Evolutionary conservation across 139 green algal species (phyloP).

Genomic region (Bryopsis sp.): DNA sequence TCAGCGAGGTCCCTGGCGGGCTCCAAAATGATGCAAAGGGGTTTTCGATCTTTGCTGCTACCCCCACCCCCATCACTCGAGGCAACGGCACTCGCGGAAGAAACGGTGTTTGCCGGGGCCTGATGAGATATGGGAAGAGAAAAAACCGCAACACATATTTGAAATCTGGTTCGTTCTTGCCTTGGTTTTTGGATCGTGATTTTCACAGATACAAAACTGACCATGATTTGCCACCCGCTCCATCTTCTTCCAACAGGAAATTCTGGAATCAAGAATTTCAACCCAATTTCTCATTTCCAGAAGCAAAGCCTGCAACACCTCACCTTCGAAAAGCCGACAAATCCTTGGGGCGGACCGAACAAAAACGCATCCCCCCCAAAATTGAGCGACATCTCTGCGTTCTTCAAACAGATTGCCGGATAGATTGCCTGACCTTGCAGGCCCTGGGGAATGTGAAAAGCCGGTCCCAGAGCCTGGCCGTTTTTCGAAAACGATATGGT

Average conservation of each 20-base stretch:
- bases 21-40: conserved; percentile 70
- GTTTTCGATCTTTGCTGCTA: conserved; percentile 26
- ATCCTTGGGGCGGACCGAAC: conserved; percentile 29
- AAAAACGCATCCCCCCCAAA: conserved; percentile 38
- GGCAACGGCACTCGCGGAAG: too few relatives aligned
- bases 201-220: too few relatives aligned
- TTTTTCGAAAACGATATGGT: conserved; percentile 55
- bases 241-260: background rate
- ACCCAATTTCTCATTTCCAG: conserved; percentile 11
- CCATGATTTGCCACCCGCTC: too few relatives aligned
- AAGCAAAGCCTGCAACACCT: too few relatives aligned
- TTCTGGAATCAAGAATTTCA: conserved; percentile 22
- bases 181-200: too few relatives aligned
- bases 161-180: too few relatives aligned
- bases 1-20: conserved; percentile 69
- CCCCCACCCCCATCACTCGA: too few relatives aligned
- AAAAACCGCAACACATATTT: too few relatives aligned
- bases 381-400: conserved; percentile 62
- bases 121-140: too few relatives aligned
- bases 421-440: conserved; percentile 44
- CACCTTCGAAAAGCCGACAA: conserved; percentile 24
- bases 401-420: conserved; percentile 67
- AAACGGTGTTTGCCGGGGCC: too few relatives aligned
- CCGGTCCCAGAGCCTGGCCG: conserved; percentile 39
- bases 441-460: conserved; percentile 44